phyloP scores from a whole-genome alignment of 257 asterid species.

The Fraxinus cuspidata region DNA sequence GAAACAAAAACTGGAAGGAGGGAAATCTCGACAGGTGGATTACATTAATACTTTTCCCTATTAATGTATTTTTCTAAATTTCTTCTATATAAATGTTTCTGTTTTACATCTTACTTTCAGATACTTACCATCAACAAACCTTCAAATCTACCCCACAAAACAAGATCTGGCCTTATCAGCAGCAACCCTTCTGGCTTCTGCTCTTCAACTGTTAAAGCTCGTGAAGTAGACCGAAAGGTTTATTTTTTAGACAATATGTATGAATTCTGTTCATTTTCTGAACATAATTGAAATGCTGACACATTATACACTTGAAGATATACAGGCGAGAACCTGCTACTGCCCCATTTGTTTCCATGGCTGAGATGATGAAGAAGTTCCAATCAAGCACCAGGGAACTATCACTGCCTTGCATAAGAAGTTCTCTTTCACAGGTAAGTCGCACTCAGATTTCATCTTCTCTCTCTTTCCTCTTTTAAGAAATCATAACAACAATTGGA shows the following conservation, averaged over 20 bases:
- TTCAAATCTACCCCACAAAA: slow-evolving; percentile 72
- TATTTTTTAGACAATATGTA: background rate
- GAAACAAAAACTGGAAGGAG: slow-evolving; percentile 89
- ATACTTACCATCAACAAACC: slow-evolving; percentile 69
- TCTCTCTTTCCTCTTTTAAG: background rate
- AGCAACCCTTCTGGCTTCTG: slow-evolving; percentile 45
- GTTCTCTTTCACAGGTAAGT: slow-evolving; percentile 58
- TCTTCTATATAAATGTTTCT: slow-evolving; percentile 1
- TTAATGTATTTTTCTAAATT: background rate
- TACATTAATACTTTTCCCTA: background rate
- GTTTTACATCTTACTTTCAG: slow-evolving; percentile 35
- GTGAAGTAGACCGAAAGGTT: slow-evolving; percentile 78
- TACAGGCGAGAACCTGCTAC: slow-evolving; percentile 64
- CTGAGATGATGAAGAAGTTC: slow-evolving; percentile 86
- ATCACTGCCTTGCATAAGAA: slow-evolving; percentile 38
- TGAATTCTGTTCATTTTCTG: background rate
- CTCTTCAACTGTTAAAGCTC: slow-evolving; percentile 49
- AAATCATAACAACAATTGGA: background rate
- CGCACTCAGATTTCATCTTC: background rate
- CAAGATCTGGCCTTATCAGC: slow-evolving; percentile 55
- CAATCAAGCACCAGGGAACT: slow-evolving; percentile 75
- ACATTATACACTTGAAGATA: slow-evolving; percentile 42
- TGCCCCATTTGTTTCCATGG: slow-evolving; percentile 77
- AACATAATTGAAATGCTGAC: slow-evolving; percentile 5
- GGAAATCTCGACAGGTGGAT: slow-evolving; percentile 75